These are phyloP conservation scores for Fereydounia khargensis DNA, from an alignment of 1,284 basidiomycete genomes.

Conservation along the genomic window DNA sequence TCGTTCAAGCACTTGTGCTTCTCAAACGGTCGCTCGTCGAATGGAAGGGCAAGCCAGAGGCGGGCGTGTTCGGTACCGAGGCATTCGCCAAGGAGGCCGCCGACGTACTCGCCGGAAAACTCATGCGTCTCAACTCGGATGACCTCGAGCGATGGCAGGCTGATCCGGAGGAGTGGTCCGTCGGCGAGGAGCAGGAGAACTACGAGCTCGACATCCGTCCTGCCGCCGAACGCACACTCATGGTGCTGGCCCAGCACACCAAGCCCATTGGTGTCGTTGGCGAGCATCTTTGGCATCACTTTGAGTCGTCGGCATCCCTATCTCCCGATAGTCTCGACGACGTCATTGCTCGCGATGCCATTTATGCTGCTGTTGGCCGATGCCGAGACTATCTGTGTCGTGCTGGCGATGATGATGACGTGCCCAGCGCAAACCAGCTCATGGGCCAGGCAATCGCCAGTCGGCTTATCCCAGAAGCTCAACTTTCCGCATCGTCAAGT, in stretches of 20 bases:
- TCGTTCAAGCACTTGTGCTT: slow-evolving; percentile 48
- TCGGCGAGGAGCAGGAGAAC: slow-evolving; percentile 46
- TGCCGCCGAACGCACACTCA: slow-evolving; percentile 47
- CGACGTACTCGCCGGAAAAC: slow-evolving; percentile 41
- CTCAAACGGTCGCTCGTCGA: slow-evolving; percentile 39
- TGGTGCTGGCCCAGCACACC: slow-evolving; percentile 36
- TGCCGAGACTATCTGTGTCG: slow-evolving; percentile 40
- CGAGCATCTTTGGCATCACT: slow-evolving; percentile 43
- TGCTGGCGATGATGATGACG: slow-evolving; percentile 24
- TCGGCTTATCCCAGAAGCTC: slow-evolving; percentile 45
- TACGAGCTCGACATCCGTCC: slow-evolving; percentile 51
- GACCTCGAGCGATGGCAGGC: slow-evolving; percentile 49
- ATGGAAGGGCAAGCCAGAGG: slow-evolving; percentile 41
- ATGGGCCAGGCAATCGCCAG: slow-evolving; percentile 33
- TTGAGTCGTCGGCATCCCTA: slow-evolving; percentile 19
- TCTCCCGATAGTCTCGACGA: slow-evolving; percentile 23
- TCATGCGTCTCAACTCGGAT: slow-evolving; percentile 43
- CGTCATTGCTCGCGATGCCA: slow-evolving; percentile 45
- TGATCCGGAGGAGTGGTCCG: slow-evolving; percentile 47
- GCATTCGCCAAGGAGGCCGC: slow-evolving; percentile 37
- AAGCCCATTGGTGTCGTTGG: slow-evolving; percentile 34
- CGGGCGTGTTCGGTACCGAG: slow-evolving; percentile 29
- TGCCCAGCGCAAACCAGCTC: slow-evolving; percentile 15
- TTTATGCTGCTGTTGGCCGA: slow-evolving; percentile 47
- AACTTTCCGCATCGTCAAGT: slow-evolving; percentile 12